Evolutionary conservation across 169 alveolate genomes (phyloP).

Genomic region (Hepatocystis sp.): DNA sequence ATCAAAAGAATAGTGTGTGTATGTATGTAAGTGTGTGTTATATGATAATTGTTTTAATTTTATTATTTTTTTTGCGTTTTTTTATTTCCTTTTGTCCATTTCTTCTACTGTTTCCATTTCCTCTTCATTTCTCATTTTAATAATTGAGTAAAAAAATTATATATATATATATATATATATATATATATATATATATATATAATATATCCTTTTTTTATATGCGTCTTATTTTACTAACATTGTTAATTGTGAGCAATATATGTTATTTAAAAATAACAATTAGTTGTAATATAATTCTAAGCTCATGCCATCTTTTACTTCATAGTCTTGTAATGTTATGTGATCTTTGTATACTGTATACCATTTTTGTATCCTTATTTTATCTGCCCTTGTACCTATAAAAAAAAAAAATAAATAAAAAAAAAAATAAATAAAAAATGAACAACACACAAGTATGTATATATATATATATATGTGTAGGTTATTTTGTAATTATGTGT

Average conservation of each 20-base stretch:
- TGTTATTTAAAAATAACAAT: too few species aligned
- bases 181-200: too few species aligned
- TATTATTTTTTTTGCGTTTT: background rate
- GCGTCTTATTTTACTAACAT: too few species aligned
- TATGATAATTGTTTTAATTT: too few species aligned
- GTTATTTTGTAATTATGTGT: background rate
- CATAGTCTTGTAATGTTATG: conserved; percentile 98
- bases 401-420: background rate
- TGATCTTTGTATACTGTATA: conserved; percentile 97
- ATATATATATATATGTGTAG: background rate
- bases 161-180: background rate
- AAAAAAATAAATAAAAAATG: background rate
- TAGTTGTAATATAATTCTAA: conserved; percentile 98
- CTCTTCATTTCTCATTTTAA: background rate
- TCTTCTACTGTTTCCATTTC: background rate
- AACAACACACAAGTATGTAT: background rate
- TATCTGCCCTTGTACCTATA: conserved; percentile 97
- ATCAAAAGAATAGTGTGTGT: too few species aligned
- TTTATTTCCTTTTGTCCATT: background rate
- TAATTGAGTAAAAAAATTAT: background rate
- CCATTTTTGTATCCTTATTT: conserved; percentile 97
- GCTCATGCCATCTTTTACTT: conserved; percentile 98
- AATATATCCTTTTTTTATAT: too few species aligned
- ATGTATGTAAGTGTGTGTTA: too few species aligned
- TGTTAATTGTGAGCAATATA: too few species aligned